Percentiles rank a stretch among this genome's conserved stretches.
Evolutionary conservation across 31 red algal genomes (phyloP).

Genomic region (Bonnemaisonia californica): DNA sequence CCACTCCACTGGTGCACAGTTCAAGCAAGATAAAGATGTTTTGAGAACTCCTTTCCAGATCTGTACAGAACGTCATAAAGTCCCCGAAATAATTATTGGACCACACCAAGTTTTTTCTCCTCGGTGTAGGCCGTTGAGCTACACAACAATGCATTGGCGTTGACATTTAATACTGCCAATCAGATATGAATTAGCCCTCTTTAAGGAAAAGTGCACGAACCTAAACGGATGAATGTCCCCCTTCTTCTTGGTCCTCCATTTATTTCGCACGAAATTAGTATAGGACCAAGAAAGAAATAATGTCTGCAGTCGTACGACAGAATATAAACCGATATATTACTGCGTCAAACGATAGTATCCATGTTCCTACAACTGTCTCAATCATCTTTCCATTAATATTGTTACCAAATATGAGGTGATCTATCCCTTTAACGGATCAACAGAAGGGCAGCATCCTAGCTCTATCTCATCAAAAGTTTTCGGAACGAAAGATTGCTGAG

Average conservation of each 20-base stretch:
- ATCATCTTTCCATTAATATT: neutral
- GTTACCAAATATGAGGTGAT: neutral
- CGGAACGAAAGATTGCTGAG: conserved; percentile 20
- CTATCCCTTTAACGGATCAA: conserved; percentile 3
- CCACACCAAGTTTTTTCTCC: too few relatives aligned
- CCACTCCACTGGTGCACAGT: too few relatives aligned
- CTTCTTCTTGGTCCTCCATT: neutral
- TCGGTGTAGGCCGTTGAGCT: too few relatives aligned
- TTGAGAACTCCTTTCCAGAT: too few relatives aligned
- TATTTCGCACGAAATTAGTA: conserved; percentile 5
- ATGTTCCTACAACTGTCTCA: neutral
- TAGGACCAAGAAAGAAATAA: neutral
- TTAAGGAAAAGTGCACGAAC: neutral
- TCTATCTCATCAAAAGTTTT: neutral
- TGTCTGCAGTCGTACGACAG: neutral
- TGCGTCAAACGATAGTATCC: neutral
- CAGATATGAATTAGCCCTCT: too few relatives aligned
- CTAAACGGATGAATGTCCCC: neutral
- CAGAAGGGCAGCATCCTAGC: neutral
- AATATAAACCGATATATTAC: neutral
- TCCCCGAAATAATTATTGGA: too few relatives aligned
- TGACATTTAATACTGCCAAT: too few relatives aligned
- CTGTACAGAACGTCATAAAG: too few relatives aligned
- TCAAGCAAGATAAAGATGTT: too few relatives aligned
- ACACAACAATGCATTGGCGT: too few relatives aligned